phyloP scores from a whole-genome alignment of 495 filamentous ascomycete genomes.

The Aspergillus mulundensis region DNA sequence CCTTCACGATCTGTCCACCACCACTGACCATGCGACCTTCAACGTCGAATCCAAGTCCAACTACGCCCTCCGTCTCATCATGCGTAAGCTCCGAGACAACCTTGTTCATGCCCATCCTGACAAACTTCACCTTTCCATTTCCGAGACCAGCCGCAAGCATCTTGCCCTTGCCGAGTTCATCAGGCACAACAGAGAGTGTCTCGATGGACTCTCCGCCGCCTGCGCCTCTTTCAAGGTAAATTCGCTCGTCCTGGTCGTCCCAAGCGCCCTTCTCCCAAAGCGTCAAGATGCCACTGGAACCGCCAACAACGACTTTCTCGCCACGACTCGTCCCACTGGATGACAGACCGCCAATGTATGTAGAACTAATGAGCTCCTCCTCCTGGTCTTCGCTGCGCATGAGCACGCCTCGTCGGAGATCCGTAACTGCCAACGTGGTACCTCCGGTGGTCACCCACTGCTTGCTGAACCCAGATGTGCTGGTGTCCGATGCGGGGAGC shows the following conservation, averaged over 20 bases:
- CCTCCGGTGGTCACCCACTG: slow-evolving; percentile 92
- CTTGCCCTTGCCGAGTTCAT: slow-evolving; percentile 60
- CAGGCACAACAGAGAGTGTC: slow-evolving; percentile 61
- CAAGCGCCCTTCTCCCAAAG: slow-evolving; percentile 91
- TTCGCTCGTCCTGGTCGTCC: slow-evolving; percentile 90
- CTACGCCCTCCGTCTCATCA: slow-evolving; percentile 79
- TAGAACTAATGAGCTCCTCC: slow-evolving; percentile 79
- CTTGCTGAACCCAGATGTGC: slow-evolving; percentile 80
- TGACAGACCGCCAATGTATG: slow-evolving; percentile 64
- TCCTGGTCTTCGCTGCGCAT: slow-evolving; percentile 89
- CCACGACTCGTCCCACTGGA: slow-evolving; percentile 60
- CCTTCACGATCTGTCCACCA: slow-evolving; percentile 76
- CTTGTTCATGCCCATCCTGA: slow-evolving; percentile 55
- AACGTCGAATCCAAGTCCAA: slow-evolving; percentile 75
- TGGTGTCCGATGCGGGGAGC: slow-evolving; percentile 69
- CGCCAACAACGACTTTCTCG: slow-evolving; percentile 76
- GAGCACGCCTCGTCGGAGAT: slow-evolving; percentile 76
- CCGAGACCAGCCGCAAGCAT: slow-evolving; percentile 71
- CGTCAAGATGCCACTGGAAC: slow-evolving; percentile 73
- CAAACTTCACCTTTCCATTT: slow-evolving; percentile 59
- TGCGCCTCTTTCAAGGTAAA: slow-evolving; percentile 58
- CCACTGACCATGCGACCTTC: slow-evolving; percentile 81
- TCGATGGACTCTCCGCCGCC: slow-evolving; percentile 69
- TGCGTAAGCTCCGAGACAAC: slow-evolving; percentile 61
- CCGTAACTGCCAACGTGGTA: slow-evolving; percentile 82